Conservation (phyloP, 1,284 basidiomycete species). For the Ustilago shanxiensis region DNA sequence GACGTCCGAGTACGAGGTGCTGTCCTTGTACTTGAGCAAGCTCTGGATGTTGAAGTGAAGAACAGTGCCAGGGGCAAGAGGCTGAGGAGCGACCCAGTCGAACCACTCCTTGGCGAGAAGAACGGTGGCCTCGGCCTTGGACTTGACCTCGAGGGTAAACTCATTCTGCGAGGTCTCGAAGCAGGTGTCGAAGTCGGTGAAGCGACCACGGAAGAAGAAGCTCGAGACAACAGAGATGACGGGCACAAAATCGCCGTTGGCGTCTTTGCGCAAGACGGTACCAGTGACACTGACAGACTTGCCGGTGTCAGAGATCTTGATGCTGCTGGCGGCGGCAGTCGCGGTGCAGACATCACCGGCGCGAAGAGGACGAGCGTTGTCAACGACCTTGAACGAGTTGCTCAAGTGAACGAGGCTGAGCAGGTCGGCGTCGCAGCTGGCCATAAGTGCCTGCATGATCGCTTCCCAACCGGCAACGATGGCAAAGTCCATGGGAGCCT, state of each 20-base stretch:
- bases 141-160: conserved; percentile 82
- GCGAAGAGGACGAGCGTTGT: conserved; percentile 80
- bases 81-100: conserved; percentile 86
- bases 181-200: conserved; percentile 92
- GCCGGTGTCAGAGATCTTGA: conserved; percentile 90
- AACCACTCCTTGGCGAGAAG: conserved; percentile 98
- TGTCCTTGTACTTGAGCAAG: conserved; percentile 90
- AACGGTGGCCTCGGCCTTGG: conserved; percentile 87
- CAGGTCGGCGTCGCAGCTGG: conserved; percentile 71
- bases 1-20: conserved; percentile 84
- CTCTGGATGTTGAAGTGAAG: conserved; percentile 91
- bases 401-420: conserved; percentile 96
- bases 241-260: conserved; percentile 81
- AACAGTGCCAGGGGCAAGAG: conserved; percentile 79
- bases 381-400: conserved; percentile 91
- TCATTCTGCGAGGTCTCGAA: conserved; percentile 88
- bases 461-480: conserved; percentile 91
- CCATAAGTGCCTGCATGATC: conserved; percentile 67
- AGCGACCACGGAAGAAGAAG: conserved; percentile 96
- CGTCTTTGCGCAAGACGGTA: conserved; percentile 55
- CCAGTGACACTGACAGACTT: conserved; percentile 73
- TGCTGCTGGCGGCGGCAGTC: conserved; percentile 87
- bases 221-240: conserved; percentile 94
- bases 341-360: conserved; percentile 92
- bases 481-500: conserved; percentile 92